These are phyloP conservation scores for Zanthoxylum bungeanum DNA, from an alignment of 345 rosid genomes.

Conservation along the genomic window DNA sequence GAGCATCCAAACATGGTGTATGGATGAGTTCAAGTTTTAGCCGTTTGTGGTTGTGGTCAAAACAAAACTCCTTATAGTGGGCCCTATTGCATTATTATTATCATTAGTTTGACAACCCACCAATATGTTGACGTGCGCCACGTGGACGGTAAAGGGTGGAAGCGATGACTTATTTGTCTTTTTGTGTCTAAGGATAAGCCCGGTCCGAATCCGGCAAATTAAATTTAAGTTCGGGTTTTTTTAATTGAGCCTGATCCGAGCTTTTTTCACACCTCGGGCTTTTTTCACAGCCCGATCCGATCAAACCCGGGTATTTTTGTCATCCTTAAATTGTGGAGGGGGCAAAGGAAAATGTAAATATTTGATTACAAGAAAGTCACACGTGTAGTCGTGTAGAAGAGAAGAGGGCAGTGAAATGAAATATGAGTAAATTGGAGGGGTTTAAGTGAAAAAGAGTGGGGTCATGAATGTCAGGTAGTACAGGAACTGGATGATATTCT, in stretches of 20 bases:
- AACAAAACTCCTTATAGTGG: constrained; percentile 20
- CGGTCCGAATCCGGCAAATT: too few species aligned
- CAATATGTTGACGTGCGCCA: constrained; percentile 28
- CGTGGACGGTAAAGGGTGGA: constrained; percentile 20
- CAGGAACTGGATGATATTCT: constrained; percentile 22
- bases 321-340: too few species aligned
- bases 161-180: background rate
- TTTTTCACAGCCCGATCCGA: too few species aligned
- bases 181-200: too few species aligned
- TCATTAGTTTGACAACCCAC: constrained; percentile 31
- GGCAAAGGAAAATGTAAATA: background rate
- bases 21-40: background rate
- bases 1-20: constrained; percentile 1
- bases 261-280: too few species aligned
- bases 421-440: background rate
- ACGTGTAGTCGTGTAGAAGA: too few species aligned
- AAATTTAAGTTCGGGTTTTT: too few species aligned
- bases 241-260: too few species aligned
- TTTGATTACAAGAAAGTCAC: background rate
- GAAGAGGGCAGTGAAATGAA: too few species aligned
- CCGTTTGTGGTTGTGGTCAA: constrained; percentile 8
- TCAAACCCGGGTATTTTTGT: too few species aligned
- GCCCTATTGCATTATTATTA: constrained; percentile 24
- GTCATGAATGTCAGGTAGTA: background rate
- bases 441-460: background rate